phyloP scores from a whole-genome alignment of 1,284 basidiomycete genomes.

The Leccinum insolens region DNA sequence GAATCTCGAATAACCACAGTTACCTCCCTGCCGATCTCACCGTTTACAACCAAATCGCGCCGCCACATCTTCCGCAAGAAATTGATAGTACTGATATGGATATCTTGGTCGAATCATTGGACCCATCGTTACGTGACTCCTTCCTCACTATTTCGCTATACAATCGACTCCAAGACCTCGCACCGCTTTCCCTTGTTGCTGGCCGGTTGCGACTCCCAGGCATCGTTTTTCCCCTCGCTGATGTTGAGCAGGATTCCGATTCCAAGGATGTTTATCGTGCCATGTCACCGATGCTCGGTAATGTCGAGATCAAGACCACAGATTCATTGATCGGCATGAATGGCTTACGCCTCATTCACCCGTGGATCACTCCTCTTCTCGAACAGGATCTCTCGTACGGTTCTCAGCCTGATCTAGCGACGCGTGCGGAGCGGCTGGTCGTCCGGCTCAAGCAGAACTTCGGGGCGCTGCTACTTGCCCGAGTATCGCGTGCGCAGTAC shows the following conservation, averaged over 20 bases:
- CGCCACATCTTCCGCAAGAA: slow-evolving; percentile 5
- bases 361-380: slow-evolving; percentile 14
- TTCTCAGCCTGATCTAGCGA: not conserved
- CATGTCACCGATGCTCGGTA: not conserved
- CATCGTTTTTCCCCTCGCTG: slow-evolving; percentile 6
- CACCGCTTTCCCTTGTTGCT: not conserved
- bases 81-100: not conserved
- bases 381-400: slow-evolving; percentile 1
- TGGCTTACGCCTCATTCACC: slow-evolving; percentile 9
- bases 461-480: slow-evolving; percentile 9
- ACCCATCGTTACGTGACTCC: not conserved
- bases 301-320: slow-evolving; percentile 8
- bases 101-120: not conserved
- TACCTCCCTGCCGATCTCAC: slow-evolving; percentile 11
- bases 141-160: not conserved
- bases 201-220: slow-evolving; percentile 10
- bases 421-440: not conserved
- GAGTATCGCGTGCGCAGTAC: slow-evolving; percentile 2
- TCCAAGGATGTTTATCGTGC: not conserved
- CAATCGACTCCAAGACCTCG: not conserved
- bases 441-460: slow-evolving; percentile 10
- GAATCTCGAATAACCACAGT: slow-evolving; percentile 7
- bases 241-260: not conserved
- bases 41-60: slow-evolving; percentile 9
- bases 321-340: not conserved